Evolutionary conservation across 1,139 yeast genomes (phyloP), one percentile per base, ranked within the genome.

Genomic region (Spathaspora sp.): DNA sequence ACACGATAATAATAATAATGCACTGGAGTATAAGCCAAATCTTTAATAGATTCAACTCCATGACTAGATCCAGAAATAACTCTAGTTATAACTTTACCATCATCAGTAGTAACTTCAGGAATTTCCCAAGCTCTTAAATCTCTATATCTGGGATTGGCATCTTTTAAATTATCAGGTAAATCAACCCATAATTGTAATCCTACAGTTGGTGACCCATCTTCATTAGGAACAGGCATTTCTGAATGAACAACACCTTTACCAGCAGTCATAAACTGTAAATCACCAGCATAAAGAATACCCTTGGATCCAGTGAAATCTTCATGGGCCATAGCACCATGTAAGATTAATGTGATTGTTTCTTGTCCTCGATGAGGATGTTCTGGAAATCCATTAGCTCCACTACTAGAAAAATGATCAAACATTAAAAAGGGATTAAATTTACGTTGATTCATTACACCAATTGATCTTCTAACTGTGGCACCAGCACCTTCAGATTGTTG

Each of bases 111-210:
- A 23, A 78, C 73, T 46, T 63, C 66, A 8, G 96, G 96, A 43
- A 88, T 82, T 58, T 89, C 96, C 57, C 74, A 73, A 11, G 78
- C 78, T 59, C 81, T 77, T 60, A 90, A 75, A 61, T 89, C 95
- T 57, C 96, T 78, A 69, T 90, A 90, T 49, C 95, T 72, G 42
- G 97, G 97, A 42, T 79, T 80, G 47, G 81, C 70, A 50, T 82
- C 76, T 63, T 89, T 89, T 61, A 86, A 69, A 3, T 79, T 69
- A 46, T 74, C 79, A 5, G 97, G 97, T 51, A 89, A 75, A 61
- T 89, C 96, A 43, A 90, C 96, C 97, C 97, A 90, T 45, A 91
- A 69, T 65, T 90, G 97, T 74, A 90, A 73, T 44, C 96, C 97
- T 38, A 72, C 78, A 34, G 84, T 81, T 1, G 78, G 69, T 17